Evolutionary conservation across 2,329 filamentous ascomycete genomes (phyloP), one percentile per base, ranked within the genome.

Genomic region (Parascedosporium putredinis): DNA sequence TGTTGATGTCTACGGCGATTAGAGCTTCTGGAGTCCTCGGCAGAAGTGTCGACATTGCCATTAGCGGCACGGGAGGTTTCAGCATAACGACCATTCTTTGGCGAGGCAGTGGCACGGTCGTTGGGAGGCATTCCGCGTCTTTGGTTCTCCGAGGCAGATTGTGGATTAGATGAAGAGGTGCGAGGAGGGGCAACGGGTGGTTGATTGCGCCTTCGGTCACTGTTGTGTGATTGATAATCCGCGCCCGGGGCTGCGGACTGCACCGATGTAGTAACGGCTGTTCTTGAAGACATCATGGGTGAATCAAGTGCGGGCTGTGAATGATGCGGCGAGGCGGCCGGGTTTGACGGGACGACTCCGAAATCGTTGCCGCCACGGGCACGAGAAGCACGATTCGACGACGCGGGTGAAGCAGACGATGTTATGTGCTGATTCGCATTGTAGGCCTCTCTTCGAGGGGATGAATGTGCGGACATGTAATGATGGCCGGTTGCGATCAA

Each of bases 161-260:
- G 60, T 33, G 69, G 66, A 54, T 68, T 65, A 55, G 81, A 84
- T 40, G 88, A 93, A 12, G 89, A 94, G 6, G 86, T 90, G 60
- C 89, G 80, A 31, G 87, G 86, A 45, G 86, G 89, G 50, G 85
- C 83, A 57, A 87, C 75, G 22, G 86, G 84, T 49, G 85, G 80
- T 69, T 76, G 80, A 66, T 72, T 78, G 67, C 68, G 77, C 68
- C 72, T 70, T 59, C 74, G 72, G 59, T 76, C 74, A 54, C 72
- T 68, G 51, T 69, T 59, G 18, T 70, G 58, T 24, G 68, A 64
- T 34, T 70, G 63, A 42, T 73, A 67, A 44, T 76, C 67, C 52
- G 67, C 58, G 24, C 67, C 62, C 20, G 64, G 57, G 14, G 70
- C 64, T 38, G 67, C 55, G 55, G 67, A 61, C 44, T 65, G 61